phyloP scores from a whole-genome alignment of 208 protist species.

The Novymonas esmeraldas region DNA sequence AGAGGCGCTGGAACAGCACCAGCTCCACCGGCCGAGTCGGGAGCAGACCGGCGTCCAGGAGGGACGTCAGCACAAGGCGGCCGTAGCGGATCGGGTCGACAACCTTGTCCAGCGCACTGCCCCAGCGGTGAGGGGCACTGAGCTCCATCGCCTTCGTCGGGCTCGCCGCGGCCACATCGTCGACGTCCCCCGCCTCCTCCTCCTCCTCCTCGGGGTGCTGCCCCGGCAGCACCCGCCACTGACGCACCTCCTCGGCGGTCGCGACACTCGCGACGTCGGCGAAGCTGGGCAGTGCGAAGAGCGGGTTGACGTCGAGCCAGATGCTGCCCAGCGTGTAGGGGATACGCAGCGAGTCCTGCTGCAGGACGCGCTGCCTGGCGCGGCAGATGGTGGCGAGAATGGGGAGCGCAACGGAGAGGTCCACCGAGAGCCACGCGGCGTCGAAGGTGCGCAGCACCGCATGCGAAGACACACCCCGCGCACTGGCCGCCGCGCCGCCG shows the following conservation, averaged over 20 bases:
- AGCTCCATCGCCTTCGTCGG: not conserved
- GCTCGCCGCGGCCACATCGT: not conserved
- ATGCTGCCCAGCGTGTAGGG: constrained; percentile 51
- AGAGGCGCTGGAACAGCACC: constrained; percentile 24
- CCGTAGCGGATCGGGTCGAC: constrained; percentile 27
- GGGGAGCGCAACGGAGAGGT: constrained; percentile 52
- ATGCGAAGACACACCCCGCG: constrained; percentile 6
- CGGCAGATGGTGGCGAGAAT: constrained; percentile 62
- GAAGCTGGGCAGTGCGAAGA: constrained; percentile 41
- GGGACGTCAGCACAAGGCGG: constrained; percentile 20
- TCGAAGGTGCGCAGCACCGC: constrained; percentile 28
- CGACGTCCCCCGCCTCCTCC: not conserved
- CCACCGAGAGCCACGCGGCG: constrained; percentile 52
- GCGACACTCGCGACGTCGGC: not conserved
- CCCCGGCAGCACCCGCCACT: constrained; percentile 20
- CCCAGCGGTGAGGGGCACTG: constrained; percentile 18
- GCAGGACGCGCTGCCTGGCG: constrained; percentile 43
- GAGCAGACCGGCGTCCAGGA: constrained; percentile 55
- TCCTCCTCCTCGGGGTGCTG: constrained; percentile 10
- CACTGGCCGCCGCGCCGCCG: not conserved
- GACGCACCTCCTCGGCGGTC: constrained; percentile 7
- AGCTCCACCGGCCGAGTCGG: constrained; percentile 48
- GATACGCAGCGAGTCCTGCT: constrained; percentile 44
- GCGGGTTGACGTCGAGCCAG: constrained; percentile 71
- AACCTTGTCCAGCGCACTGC: constrained; percentile 30